Conservation (phyloP, 139 green algal species). For the Zygnema circumcarinatum region DNA sequence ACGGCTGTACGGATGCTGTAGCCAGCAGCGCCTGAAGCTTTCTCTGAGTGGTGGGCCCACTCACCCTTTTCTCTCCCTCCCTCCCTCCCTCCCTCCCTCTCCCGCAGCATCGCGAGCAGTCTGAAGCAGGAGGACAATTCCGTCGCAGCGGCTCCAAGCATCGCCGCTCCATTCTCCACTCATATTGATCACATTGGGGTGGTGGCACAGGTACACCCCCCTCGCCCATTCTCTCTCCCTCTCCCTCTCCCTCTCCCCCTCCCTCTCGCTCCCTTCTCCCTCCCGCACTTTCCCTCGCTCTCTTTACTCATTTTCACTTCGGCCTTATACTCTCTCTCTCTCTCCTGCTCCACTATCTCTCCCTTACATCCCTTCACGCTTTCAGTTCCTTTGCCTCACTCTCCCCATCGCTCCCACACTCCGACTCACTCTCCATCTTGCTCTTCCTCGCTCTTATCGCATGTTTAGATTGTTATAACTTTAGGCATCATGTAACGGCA, state of each 20-base stretch:
- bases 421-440: too few relatives aligned
- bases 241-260: not conserved
- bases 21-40: too few relatives aligned
- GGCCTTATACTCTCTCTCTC: not conserved
- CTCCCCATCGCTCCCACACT: too few relatives aligned
- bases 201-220: not conserved
- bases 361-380: too few relatives aligned
- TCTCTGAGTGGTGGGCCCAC: too few relatives aligned
- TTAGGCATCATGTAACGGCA: too few relatives aligned
- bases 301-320: not conserved
- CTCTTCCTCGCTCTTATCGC: too few relatives aligned
- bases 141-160: slow-evolving; percentile 29
- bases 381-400: too few relatives aligned
- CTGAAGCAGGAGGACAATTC: not conserved
- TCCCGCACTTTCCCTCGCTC: not conserved
- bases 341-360: too few relatives aligned
- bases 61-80: not conserved
- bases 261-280: not conserved
- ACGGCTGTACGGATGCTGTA: too few relatives aligned
- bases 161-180: slow-evolving; percentile 41
- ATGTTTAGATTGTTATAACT: too few relatives aligned
- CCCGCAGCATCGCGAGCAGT: not conserved
- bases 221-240: not conserved
- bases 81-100: not conserved
- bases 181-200: slow-evolving; percentile 29